Evolutionary conservation across 768 basidiomycete species (phyloP), one percentile per base, ranked within the genome.

Genomic region (Boletus reticulatus): DNA sequence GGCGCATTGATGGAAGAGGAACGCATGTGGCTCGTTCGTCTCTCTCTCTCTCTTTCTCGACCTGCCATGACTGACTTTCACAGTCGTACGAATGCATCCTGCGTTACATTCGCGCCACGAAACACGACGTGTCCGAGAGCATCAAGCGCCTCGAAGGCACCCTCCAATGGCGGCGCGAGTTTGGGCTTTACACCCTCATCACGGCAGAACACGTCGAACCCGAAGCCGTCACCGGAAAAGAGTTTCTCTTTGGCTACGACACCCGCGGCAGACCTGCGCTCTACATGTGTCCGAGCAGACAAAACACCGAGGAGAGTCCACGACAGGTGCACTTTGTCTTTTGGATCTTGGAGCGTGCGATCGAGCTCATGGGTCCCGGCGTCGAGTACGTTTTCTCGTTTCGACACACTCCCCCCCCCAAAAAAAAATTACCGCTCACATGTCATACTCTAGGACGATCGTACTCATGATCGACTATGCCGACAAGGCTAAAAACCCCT

Each of bases 181-280:
- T 79, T 67, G 88, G 88, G 13, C 60, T 93, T 17, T 84, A 90
- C 59, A 82, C 87, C 60, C 53, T 70, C 29, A 68, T 92, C 65
- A 83, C 80, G 1, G 70, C 87, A 4, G 77, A 80, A 0, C 74
- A 80, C 57, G 83, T 96, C 59, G 87, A 89, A 61, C 83, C 85
- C 17, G 93, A 95, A 74, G 85, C 84, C 2, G 72, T 88, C 46
- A 95, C 92, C 5, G 94, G 94, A 32, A 95, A 96, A 72, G 80
- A 84, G 67, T 75, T 94, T 47, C 58, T 85, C 17, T 89, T 88
- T 61, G 94, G 93, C 6, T 92, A 82, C 66, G 92, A 94, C 68
- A 70, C 72, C 8, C 71, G 71, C 20, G 79, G 86, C 13, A 76
- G 88, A 53, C 90, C 91, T 4, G 85, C 76, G 0, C 71, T 85